A percentile compares a stretch with the other conserved stretches of the same genome.
Evolutionary conservation across 1,284 basidiomycete genomes (phyloP).

Genomic region (Trametes versicolor): DNA sequence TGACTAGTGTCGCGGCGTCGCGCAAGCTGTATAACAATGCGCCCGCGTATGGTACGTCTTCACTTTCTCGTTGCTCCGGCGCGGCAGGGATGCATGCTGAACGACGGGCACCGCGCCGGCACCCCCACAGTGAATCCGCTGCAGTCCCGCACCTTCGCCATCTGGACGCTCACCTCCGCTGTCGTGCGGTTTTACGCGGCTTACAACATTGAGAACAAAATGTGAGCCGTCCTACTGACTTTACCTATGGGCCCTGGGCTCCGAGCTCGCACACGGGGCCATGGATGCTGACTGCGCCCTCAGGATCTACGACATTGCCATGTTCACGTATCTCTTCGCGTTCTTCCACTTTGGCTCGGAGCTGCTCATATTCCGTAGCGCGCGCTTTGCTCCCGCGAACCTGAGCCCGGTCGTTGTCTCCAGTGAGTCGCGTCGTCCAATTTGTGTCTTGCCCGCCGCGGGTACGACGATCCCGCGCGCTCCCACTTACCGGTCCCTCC

Average conservation of each 20-base stretch:
- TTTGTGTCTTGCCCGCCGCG: not conserved
- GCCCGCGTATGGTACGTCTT: constrained; percentile 42
- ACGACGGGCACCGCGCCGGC: not conserved
- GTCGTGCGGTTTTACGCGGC: constrained; percentile 86
- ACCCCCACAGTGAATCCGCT: constrained; percentile 76
- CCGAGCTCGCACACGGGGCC: not conserved
- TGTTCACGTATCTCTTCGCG: constrained; percentile 90
- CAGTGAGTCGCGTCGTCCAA: constrained; percentile 62
- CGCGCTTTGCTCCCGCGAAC: constrained; percentile 70
- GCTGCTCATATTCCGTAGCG: constrained; percentile 84
- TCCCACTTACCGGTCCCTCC: constrained; percentile 15
- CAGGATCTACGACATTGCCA: constrained; percentile 91
- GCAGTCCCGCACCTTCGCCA: constrained; percentile 87
- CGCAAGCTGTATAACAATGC: constrained; percentile 79
- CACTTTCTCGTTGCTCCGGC: not conserved
- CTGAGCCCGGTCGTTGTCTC: constrained; percentile 88
- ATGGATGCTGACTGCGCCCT: constrained; percentile 5
- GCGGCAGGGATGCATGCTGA: not conserved
- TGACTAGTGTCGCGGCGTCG: constrained; percentile 80
- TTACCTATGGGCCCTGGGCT: not conserved
- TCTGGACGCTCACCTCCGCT: constrained; percentile 89
- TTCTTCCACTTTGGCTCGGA: constrained; percentile 92
- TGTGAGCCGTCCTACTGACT: constrained; percentile 57
- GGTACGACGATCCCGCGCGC: not conserved
- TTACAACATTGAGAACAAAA: constrained; percentile 84